A percentile compares a stretch with the other conserved stretches of the same genome.
Evolutionary conservation across 805 yeast species (phyloP).

Genomic region (Cyberlindnera xylosilytica): DNA sequence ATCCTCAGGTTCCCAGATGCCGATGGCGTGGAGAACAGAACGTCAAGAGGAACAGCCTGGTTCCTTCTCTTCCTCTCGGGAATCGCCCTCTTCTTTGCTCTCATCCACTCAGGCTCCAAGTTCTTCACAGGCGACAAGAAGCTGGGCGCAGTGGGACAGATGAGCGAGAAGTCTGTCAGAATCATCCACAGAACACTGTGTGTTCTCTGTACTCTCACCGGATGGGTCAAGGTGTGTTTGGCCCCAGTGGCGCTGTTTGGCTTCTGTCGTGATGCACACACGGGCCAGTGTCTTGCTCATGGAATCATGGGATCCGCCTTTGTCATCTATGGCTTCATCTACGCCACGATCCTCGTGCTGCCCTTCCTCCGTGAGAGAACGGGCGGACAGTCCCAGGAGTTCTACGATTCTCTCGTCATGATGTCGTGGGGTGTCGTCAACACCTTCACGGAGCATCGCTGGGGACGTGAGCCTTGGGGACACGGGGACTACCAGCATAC

Average conservation of each 20-base stretch:
- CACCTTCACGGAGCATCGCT: constrained; percentile 94
- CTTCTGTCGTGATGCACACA: constrained; percentile 76
- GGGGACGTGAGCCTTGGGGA: constrained; percentile 87
- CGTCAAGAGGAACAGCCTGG: constrained; percentile 70
- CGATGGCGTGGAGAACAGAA: constrained; percentile 62
- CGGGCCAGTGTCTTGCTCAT: constrained; percentile 96
- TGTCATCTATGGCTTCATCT: constrained; percentile 71
- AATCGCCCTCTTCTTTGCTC: constrained; percentile 50
- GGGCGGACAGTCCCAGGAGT: constrained; percentile 70
- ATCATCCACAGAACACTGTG: constrained; percentile 45
- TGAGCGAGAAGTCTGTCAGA: constrained; percentile 36
- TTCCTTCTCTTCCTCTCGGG: constrained; percentile 47
- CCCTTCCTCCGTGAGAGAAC: constrained; percentile 66
- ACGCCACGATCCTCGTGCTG: constrained; percentile 60
- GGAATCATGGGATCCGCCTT: constrained; percentile 96
- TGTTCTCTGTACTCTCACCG: constrained; percentile 46
- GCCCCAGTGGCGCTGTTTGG: constrained; percentile 85
- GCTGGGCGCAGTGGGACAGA: constrained; percentile 31
- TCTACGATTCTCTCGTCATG: constrained; percentile 77
- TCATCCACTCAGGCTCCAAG: constrained; percentile 51
- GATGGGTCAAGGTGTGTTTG: constrained; percentile 78
- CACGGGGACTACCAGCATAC: constrained; percentile 96
- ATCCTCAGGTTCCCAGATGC: constrained; percentile 62
- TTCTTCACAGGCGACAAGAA: constrained; percentile 29
- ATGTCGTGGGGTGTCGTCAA: constrained; percentile 90